Base-by-base conservation (phyloP, 805 yeast species). In the Pichia californica region DNA sequence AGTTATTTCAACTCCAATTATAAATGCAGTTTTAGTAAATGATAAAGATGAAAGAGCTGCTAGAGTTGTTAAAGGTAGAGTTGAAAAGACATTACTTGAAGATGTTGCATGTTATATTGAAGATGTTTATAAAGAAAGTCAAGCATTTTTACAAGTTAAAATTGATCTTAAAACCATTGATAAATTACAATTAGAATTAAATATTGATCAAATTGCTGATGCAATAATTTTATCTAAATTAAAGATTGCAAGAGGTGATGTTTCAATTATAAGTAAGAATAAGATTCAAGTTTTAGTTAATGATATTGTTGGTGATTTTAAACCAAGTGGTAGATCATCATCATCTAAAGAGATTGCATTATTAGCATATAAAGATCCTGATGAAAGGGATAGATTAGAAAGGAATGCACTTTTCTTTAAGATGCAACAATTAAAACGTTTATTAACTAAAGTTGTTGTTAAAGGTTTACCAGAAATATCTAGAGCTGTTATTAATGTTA, bases 11-110 rank as follows among this genome's bases (percentile, higher is more conserved):
- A 93, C 99, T 7, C 99, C 99, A 2, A 93, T 93, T 60, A 93
- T 93, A 60, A 88, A 91, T 53, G 95, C 97, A 3, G 88, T 84
- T 9, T 71, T 93, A 52, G 98, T 89, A 6, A 93, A 93, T 57
- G 89, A 87, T 56, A 78, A 80, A 13, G 99, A 93, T 64, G 98
- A 91, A 68, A 83, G 95, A 60, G 97, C 98, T 25, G 99, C 99
- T 0, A 80, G 99, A 65, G 96, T 94, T 53, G 99, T 93, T 27
- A 93, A 93, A 67, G 99, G 99, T 42, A 77, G 99, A 59, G 77
- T 93, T 44, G 99, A 93, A 61, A 93, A 91, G 69, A 93, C 99
- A 0, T 64, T 82, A 42, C 67, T 93, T 48, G 79, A 81, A 49
- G 98, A 94, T 60, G 83, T 93, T 51, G 88, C 94, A 5, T 85